Evolutionary conservation across 1,139 yeast genomes (phyloP).

Genomic region (Hemisphaericaspora subhashii): DNA sequence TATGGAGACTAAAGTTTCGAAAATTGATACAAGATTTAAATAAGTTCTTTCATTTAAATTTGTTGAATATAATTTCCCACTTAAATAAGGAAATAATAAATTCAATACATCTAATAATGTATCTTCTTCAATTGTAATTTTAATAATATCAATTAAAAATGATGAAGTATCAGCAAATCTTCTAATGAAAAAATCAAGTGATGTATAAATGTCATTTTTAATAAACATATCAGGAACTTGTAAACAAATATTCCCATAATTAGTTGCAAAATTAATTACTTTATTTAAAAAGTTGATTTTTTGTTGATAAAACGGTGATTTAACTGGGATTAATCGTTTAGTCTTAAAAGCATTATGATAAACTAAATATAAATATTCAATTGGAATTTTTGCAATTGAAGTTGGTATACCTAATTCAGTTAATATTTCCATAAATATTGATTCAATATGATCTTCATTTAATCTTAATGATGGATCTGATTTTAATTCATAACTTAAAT

Average conservation of each 20-base stretch:
- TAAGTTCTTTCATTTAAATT: conserved; percentile 49
- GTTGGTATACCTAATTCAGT: conserved; percentile 50
- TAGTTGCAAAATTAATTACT: conserved; percentile 53
- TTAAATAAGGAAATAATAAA: conserved; percentile 52
- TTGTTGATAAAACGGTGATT: conserved; percentile 35
- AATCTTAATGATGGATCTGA: conserved; percentile 21
- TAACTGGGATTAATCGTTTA: conserved; percentile 43
- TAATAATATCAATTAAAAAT: conserved; percentile 58
- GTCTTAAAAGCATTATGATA: conserved; percentile 41
- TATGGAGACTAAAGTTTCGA: conserved; percentile 59
- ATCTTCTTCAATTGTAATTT: conserved; percentile 66
- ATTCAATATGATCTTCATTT: conserved; percentile 38
- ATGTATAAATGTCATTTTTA: conserved; percentile 32
- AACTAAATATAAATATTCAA: conserved; percentile 46
- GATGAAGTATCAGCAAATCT: conserved; percentile 44
- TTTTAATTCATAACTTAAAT: conserved; percentile 39
- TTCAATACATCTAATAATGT: conserved; percentile 59
- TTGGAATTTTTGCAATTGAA: conserved; percentile 28
- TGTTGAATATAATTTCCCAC: conserved; percentile 28
- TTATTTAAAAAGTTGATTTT: conserved; percentile 48
- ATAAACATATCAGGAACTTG: conserved; percentile 69
- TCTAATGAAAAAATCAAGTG: conserved; percentile 30
- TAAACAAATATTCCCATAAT: conserved; percentile 69
- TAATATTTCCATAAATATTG: conserved; percentile 53
- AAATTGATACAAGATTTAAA: conserved; percentile 50